A percentile compares a stretch with the other conserved stretches of the same genome.
These are phyloP conservation scores for Aspergillus asperescens DNA, from an alignment of 495 filamentous ascomycete genomes.

Conservation along the genomic window DNA sequence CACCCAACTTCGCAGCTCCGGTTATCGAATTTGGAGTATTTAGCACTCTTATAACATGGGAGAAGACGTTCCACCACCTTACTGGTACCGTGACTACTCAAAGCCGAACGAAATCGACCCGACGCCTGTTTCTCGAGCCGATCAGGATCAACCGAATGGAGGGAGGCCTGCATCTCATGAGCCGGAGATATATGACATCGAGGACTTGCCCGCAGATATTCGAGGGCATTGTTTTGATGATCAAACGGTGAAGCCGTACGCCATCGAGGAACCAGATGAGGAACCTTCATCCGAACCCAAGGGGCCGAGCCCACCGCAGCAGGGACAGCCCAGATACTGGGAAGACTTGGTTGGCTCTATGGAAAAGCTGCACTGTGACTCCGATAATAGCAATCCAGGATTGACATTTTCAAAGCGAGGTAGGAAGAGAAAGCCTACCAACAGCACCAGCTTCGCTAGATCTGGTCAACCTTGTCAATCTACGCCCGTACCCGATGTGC, in stretches of 20 bases:
- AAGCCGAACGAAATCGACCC: background rate
- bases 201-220: background rate
- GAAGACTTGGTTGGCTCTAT: conserved; percentile 33
- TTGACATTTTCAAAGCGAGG: conserved; percentile 21
- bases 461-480: background rate
- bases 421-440: conserved; percentile 36
- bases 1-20: background rate
- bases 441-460: background rate
- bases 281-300: conserved; percentile 15
- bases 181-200: background rate
- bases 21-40: background rate
- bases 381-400: conserved; percentile 12
- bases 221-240: conserved; percentile 5
- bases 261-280: conserved; percentile 42
- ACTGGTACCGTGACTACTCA: background rate
- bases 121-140: background rate
- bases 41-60: background rate
- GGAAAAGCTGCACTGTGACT: conserved; percentile 26
- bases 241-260: conserved; percentile 36
- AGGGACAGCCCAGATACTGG: conserved; percentile 21
- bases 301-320: conserved; percentile 15
- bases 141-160: background rate
- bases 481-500: conserved; percentile 6
- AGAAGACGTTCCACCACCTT: background rate
- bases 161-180: background rate